These are phyloP conservation scores for Delonix regia DNA, from an alignment of 306 rosid genomes.

Conservation along the genomic window DNA sequence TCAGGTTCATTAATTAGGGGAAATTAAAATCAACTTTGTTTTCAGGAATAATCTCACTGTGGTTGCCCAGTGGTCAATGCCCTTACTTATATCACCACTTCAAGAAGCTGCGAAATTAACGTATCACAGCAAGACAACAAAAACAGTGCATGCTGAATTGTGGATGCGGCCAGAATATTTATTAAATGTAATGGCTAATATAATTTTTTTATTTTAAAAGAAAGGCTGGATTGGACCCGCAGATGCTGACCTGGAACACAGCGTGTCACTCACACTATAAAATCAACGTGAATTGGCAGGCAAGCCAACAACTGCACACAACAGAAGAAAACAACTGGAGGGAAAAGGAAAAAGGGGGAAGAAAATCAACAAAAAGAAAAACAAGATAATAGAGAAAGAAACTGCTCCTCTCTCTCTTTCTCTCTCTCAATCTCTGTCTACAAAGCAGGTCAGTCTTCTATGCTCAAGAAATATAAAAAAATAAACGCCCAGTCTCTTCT, in stretches of 20 bases:
- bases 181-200: no score
- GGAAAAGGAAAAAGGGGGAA: not conserved
- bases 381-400: not conserved
- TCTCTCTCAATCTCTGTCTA: conserved; percentile 38
- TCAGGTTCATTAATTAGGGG: not conserved
- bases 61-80: not conserved
- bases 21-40: not conserved
- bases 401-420: not conserved
- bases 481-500: not conserved
- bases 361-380: not conserved
- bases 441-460: conserved; percentile 38
- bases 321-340: conserved; percentile 8
- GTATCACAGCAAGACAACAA: not conserved
- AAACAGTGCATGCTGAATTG: not conserved
- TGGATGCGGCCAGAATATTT: not conserved
- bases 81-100: not conserved
- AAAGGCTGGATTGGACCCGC: conserved; percentile 20
- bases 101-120: not conserved
- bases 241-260: conserved; percentile 41
- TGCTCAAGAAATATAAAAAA: conserved; percentile 22
- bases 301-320: conserved; percentile 39
- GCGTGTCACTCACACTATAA: conserved; percentile 33
- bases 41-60: no score
- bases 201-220: no score
- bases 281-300: conserved; percentile 43